These are phyloP conservation scores for Candida endomychidarum DNA, from an alignment of 805 yeast species.

Conservation along the genomic window DNA sequence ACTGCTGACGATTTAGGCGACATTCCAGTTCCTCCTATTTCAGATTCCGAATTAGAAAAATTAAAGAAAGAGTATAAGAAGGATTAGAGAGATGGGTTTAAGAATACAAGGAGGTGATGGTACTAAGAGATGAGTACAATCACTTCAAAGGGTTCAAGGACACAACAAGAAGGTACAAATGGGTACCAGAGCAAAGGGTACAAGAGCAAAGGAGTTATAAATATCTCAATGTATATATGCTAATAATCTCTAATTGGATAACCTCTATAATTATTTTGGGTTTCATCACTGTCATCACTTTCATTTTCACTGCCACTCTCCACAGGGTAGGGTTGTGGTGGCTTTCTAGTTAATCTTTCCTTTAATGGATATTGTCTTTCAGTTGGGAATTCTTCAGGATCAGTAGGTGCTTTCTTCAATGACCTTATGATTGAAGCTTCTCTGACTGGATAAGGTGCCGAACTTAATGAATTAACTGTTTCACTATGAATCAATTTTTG, in stretches of 20 bases:
- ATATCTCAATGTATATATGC: slow-evolving; percentile 12
- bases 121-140: too few species aligned
- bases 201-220: slow-evolving; percentile 11
- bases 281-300: neutral
- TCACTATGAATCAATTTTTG: slow-evolving; percentile 1
- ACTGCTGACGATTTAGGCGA: slow-evolving; percentile 82
- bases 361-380: slow-evolving; percentile 1
- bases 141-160: too few species aligned
- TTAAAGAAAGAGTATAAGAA: slow-evolving; percentile 55
- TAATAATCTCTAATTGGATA: slow-evolving; percentile 10
- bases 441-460: slow-evolving; percentile 32
- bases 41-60: slow-evolving; percentile 70
- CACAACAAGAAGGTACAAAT: neutral
- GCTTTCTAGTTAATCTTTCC: slow-evolving; percentile 1
- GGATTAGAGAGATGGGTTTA: too few species aligned
- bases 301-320: neutral
- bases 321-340: neutral
- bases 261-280: slow-evolving; percentile 11
- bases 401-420: slow-evolving; percentile 2
- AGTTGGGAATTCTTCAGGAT: neutral
- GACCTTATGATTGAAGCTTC: slow-evolving; percentile 27
- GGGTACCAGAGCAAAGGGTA: too few species aligned
- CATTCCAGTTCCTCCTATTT: slow-evolving; percentile 91
- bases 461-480: slow-evolving; percentile 3
- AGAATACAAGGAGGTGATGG: too few species aligned